These are phyloP conservation scores for Aspergillus sclerotioniger DNA, from an alignment of 495 filamentous ascomycete genomes.

Conservation along the genomic window DNA sequence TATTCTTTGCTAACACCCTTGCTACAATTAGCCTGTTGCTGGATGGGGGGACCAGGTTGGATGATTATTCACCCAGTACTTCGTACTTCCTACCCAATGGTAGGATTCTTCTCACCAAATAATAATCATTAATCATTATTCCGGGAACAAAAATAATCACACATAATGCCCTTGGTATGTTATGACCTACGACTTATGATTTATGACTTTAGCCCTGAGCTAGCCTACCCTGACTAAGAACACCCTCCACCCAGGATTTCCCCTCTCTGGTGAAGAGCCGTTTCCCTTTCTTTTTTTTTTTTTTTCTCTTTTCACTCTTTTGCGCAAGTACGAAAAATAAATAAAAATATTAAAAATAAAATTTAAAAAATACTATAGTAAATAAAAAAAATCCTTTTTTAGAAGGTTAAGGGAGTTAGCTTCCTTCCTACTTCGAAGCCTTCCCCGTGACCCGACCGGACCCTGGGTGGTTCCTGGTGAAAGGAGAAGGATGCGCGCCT, in stretches of 20 bases:
- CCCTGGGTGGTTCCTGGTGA: conserved; percentile 9
- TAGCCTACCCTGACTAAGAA: conserved; percentile 16
- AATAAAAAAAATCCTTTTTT: too few relatives aligned
- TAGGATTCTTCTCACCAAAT: not conserved
- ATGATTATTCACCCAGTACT: not conserved
- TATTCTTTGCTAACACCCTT: conserved; percentile 12
- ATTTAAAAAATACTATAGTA: too few relatives aligned
- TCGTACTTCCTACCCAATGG: too few relatives aligned
- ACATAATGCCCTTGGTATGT: conserved; percentile 1
- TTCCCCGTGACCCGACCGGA: not conserved
- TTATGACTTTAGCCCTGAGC: conserved; percentile 16
- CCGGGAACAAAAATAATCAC: conserved; percentile 6
- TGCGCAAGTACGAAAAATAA: too few relatives aligned
- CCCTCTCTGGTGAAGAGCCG: not conserved
- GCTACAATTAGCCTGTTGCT: conserved; percentile 15
- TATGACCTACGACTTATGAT: not conserved
- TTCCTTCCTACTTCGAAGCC: not conserved
- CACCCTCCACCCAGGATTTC: conserved; percentile 8
- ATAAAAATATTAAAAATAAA: too few relatives aligned
- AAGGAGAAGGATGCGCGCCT: conserved; percentile 6
- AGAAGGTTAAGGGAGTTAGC: too few relatives aligned
- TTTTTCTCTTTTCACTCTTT: conserved; percentile 1
- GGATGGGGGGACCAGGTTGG: conserved; percentile 11
- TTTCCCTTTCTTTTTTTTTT: conserved; percentile 2
- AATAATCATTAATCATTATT: not conserved